A percentile compares a stretch with the other conserved stretches of the same genome.
Conservation (phyloP, 805 yeast species). For the Kregervanrija delftensis region DNA sequence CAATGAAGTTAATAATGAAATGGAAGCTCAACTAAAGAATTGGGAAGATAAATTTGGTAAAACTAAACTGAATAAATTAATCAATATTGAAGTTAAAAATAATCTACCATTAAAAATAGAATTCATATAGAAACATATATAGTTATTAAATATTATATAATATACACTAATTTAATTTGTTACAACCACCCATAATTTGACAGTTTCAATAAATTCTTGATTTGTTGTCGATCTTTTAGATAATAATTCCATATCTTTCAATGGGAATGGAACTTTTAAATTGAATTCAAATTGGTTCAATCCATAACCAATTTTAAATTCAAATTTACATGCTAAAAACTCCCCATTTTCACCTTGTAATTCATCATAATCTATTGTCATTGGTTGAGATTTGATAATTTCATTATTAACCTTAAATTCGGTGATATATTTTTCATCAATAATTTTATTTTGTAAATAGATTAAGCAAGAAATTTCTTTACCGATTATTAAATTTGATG, state of each 20-base stretch:
- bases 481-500: conserved; percentile 33
- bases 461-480: conserved; percentile 40
- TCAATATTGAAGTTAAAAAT: not conserved
- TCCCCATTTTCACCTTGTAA: conserved; percentile 13
- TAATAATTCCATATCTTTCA: conserved; percentile 2
- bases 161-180: conserved; percentile 15
- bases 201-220: conserved; percentile 21
- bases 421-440: conserved; percentile 31
- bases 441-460: conserved; percentile 34
- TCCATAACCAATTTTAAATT: conserved; percentile 40
- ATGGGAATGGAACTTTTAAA: conserved; percentile 21
- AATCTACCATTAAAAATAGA: conserved; percentile 1
- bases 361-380: conserved; percentile 29
- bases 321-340: conserved; percentile 33
- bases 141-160: not conserved
- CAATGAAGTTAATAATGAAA: conserved; percentile 3
- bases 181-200: conserved; percentile 36
- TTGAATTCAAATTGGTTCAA: conserved; percentile 37
- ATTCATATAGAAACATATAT: no score
- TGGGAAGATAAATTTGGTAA: conserved; percentile 1
- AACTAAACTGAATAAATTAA: not conserved
- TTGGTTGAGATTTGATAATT: conserved; percentile 35
- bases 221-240: not conserved
- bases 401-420: conserved; percentile 39
- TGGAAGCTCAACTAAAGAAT: conserved; percentile 1